Conservation (phyloP, 495 filamentous ascomycete species). For the Aspergillus diversus region DNA sequence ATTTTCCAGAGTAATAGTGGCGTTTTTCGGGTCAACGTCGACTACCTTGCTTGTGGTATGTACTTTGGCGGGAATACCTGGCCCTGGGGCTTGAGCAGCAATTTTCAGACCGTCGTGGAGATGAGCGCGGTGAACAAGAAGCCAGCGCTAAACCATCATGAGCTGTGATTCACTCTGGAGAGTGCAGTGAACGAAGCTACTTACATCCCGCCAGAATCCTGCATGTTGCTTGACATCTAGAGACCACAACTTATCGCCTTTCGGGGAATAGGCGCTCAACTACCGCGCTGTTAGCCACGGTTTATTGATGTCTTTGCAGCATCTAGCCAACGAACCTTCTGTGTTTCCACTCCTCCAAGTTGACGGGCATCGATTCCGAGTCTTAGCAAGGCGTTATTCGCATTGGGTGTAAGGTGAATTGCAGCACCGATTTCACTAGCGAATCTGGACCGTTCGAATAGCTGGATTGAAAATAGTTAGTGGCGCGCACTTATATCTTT, state of each 20-base stretch:
- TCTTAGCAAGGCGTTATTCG: constrained; percentile 49
- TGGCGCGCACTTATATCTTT: neutral
- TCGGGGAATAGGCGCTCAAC: constrained; percentile 37
- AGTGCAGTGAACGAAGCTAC: constrained; percentile 6
- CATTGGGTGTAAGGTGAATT: constrained; percentile 58
- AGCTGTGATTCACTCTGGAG: constrained; percentile 1
- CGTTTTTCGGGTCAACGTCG: constrained; percentile 46
- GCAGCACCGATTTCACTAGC: constrained; percentile 60
- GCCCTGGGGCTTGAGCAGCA: constrained; percentile 41
- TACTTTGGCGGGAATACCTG: constrained; percentile 45
- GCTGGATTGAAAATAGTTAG: constrained; percentile 29
- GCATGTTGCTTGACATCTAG: constrained; percentile 35
- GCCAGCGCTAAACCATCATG: constrained; percentile 42
- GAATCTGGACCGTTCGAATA: constrained; percentile 57
- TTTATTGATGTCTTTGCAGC: neutral
- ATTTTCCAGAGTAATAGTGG: constrained; percentile 44
- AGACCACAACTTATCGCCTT: constrained; percentile 40
- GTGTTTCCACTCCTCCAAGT: constrained; percentile 40
- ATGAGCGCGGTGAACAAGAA: constrained; percentile 54
- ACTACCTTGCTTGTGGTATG: constrained; percentile 48
- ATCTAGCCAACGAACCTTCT: constrained; percentile 26
- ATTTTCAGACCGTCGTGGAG: constrained; percentile 53
- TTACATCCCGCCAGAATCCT: constrained; percentile 44
- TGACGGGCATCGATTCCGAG: constrained; percentile 45
- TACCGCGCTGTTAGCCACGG: constrained; percentile 14